phyloP scores from a whole-genome alignment of 441 rosid species.

The Pelargonium fulgidum region DNA sequence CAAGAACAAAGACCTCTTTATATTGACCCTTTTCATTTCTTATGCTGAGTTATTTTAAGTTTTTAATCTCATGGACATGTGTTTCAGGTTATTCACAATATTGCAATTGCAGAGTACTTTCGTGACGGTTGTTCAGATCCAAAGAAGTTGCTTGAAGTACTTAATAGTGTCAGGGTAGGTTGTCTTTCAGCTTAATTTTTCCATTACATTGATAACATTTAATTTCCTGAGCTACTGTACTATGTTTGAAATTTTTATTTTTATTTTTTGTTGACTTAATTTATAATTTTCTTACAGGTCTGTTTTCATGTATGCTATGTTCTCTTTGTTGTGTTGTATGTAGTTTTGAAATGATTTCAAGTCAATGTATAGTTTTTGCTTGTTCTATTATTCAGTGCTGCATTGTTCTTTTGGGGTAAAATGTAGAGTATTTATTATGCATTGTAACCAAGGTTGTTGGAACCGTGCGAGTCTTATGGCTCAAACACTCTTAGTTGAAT shows the following conservation, averaged over 20 bases:
- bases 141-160: constrained; percentile 66
- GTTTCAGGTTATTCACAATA: constrained; percentile 79
- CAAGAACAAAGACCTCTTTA: no score
- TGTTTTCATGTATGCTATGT: background rate
- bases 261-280: no score
- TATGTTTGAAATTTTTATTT: background rate
- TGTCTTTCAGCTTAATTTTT: background rate
- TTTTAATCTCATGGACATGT: constrained; percentile 18
- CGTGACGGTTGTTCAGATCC: constrained; percentile 68
- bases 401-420: background rate
- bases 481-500: no score
- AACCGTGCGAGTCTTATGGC: no score
- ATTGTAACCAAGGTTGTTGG: no score
- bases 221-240: background rate
- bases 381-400: background rate
- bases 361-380: background rate
- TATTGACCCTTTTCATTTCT: background rate
- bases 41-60: background rate
- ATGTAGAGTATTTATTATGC: background rate
- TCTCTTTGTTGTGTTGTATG: background rate
- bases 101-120: constrained; percentile 73
- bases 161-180: constrained; percentile 64
- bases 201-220: background rate
- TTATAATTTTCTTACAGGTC: no score
- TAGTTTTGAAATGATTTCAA: background rate